A percentile compares a stretch with the other conserved stretches of the same genome.
phyloP scores from a whole-genome alignment of 331 rosid genomes.

The Quercus tomentella region DNA sequence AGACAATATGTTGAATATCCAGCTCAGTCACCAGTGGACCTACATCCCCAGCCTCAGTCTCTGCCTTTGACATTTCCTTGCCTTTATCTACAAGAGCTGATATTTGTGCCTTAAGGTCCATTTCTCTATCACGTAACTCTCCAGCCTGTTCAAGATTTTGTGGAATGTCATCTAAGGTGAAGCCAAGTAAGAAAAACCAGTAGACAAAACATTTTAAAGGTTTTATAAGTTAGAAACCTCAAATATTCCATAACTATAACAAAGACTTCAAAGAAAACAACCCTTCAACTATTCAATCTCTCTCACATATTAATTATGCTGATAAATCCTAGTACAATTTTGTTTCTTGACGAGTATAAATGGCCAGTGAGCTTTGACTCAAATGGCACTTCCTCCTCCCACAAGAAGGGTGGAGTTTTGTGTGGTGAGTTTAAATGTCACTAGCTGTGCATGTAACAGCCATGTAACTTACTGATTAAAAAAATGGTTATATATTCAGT shows the following conservation, averaged over 20 bases:
- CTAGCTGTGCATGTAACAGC: too few relatives aligned
- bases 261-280: neutral
- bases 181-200: neutral
- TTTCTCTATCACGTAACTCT: constrained; percentile 90
- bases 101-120: constrained; percentile 88
- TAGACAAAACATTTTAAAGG: neutral
- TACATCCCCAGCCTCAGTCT: constrained; percentile 87
- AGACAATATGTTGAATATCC: constrained; percentile 85
- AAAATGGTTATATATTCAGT: neutral
- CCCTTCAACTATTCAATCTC: neutral
- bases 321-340: neutral
- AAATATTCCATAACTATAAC: neutral
- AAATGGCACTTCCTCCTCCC: too few relatives aligned
- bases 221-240: neutral
- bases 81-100: constrained; percentile 78
- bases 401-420: too few relatives aligned
- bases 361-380: too few relatives aligned
- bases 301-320: neutral
- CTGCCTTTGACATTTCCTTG: constrained; percentile 97
- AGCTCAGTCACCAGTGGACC: constrained; percentile 85
- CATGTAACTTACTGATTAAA: too few relatives aligned
- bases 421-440: too few relatives aligned
- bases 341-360: neutral
- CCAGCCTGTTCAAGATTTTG: constrained; percentile 64
- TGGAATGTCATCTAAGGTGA: constrained; percentile 11